phyloP scores from a whole-genome alignment of 2,329 filamentous ascomycete species.

The Alternaria postmessia region DNA sequence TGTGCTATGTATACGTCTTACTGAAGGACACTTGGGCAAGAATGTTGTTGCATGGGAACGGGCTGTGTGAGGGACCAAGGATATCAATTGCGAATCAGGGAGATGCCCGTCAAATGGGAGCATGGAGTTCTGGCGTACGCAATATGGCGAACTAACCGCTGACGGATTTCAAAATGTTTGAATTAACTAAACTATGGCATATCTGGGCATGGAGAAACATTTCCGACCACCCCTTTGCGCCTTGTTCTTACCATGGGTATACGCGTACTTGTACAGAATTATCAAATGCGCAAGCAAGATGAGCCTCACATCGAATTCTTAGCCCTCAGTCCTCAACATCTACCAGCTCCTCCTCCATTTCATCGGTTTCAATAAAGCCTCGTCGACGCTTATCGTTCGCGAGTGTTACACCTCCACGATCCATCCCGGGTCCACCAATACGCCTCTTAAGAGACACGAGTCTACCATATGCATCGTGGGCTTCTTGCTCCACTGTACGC shows the following conservation, averaged over 20 bases:
- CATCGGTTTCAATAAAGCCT: conserved; percentile 61
- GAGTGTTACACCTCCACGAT: conserved; percentile 61
- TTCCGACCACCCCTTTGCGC: neutral
- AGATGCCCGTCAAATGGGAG: neutral
- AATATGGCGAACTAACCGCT: neutral
- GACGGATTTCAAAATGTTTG: neutral
- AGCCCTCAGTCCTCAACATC: conserved; percentile 37
- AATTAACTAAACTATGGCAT: neutral
- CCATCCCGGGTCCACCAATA: conserved; percentile 62
- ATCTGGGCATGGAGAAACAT: neutral
- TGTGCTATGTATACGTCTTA: neutral
- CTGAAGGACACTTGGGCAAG: neutral
- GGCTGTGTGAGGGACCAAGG: neutral
- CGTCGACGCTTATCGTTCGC: conserved; percentile 61
- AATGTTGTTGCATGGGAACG: neutral
- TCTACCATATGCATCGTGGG: conserved; percentile 54
- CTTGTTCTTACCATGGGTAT: conserved; percentile 14
- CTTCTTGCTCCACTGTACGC: conserved; percentile 54
- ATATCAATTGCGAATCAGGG: conserved; percentile 1
- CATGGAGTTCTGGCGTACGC: conserved; percentile 17
- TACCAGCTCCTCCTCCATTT: conserved; percentile 56
- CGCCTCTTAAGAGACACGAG: conserved; percentile 60
- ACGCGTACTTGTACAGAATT: conserved; percentile 11
- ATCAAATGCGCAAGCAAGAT: neutral
- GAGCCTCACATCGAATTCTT: neutral